phyloP scores from a whole-genome alignment of 139 green algal genomes.

The Coelastrella sp. region DNA sequence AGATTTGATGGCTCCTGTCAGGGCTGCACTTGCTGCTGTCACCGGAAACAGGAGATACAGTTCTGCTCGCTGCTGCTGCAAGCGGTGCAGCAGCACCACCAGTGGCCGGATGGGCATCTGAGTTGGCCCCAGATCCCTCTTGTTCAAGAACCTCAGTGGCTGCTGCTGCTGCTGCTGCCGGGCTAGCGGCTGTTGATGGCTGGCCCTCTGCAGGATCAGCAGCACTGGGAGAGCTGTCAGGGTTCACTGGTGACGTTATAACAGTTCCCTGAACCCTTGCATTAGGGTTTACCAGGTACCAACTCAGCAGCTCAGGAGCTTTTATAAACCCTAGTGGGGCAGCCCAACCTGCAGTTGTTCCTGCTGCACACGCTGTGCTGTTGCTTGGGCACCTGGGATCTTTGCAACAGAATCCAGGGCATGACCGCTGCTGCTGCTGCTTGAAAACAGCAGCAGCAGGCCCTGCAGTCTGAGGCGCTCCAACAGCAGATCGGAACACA shows the following conservation, averaged over 20 bases:
- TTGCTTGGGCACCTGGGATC: constrained; percentile 22
- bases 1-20: neutral
- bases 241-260: neutral
- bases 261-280: neutral
- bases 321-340: neutral
- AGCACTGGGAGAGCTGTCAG: too few relatives aligned
- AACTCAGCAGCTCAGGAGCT: constrained; percentile 33
- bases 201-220: neutral
- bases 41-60: neutral
- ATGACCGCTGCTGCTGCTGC: neutral
- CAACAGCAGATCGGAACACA: neutral
- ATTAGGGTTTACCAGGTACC: constrained; percentile 22
- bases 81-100: neutral
- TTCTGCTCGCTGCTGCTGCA: neutral
- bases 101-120: neutral
- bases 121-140: neutral
- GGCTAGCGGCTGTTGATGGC: neutral
- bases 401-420: neutral
- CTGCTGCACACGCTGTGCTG: constrained; percentile 2
- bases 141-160: neutral
- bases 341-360: neutral
- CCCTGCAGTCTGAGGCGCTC: neutral
- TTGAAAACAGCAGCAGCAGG: neutral
- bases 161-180: constrained; percentile 4
- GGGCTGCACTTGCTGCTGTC: neutral